Percentiles rank a stretch among this genome's conserved stretches.
phyloP scores from a whole-genome alignment of 2,329 filamentous ascomycete genomes.

The Didymella exigua region DNA sequence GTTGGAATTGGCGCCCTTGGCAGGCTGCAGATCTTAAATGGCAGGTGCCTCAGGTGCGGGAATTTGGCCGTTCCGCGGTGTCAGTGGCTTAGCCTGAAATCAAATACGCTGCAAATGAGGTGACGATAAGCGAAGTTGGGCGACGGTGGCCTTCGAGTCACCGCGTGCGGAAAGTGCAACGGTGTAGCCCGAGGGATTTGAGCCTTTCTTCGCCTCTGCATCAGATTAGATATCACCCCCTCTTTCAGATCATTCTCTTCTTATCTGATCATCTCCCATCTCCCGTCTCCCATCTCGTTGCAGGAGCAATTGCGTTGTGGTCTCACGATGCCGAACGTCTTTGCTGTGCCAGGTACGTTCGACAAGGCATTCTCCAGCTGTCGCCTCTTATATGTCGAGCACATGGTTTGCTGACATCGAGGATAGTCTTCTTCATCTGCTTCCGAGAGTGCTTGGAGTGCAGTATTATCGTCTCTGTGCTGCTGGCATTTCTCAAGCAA shows the following conservation, averaged over 20 bases:
- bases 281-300: background rate
- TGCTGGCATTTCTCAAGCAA: slow-evolving; percentile 84
- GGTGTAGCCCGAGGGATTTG: background rate
- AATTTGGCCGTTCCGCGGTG: slow-evolving; percentile 1
- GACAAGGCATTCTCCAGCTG: background rate
- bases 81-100: slow-evolving; percentile 1
- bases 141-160: background rate
- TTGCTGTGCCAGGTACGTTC: slow-evolving; percentile 67
- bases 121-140: background rate
- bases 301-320: background rate
- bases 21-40: slow-evolving; percentile 13
- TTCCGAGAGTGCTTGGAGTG: slow-evolving; percentile 86
- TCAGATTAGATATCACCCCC: slow-evolving; percentile 32
- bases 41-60: slow-evolving; percentile 2
- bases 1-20: slow-evolving; percentile 32
- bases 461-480: slow-evolving; percentile 83
- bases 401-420: background rate
- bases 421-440: slow-evolving; percentile 82
- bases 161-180: slow-evolving; percentile 1
- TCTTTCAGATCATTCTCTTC: background rate
- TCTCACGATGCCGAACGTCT: slow-evolving; percentile 66
- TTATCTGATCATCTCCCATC: slow-evolving; percentile 9
- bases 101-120: slow-evolving; percentile 7
- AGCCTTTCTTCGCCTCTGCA: slow-evolving; percentile 10
- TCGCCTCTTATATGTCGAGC: background rate